These are phyloP conservation scores for Basidiobolus meristosporus DNA, from an alignment of 371 early-diverging fungal genomes.

Conservation along the genomic window DNA sequence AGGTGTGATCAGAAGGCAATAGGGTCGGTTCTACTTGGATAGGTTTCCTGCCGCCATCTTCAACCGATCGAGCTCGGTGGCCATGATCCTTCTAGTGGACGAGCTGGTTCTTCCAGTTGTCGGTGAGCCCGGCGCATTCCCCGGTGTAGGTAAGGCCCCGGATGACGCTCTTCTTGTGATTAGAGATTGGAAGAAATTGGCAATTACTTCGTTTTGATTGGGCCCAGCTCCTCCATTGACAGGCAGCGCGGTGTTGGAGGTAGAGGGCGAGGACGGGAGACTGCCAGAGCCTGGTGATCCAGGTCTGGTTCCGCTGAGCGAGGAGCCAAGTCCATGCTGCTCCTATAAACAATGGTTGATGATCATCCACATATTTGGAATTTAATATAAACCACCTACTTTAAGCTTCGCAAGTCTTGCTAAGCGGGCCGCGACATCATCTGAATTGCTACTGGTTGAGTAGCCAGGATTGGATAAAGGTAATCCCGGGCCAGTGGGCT, in stretches of 20 bases:
- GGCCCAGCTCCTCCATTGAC: slow-evolving; percentile 1
- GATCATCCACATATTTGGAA: slow-evolving; percentile 9
- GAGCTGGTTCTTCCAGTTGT: no score
- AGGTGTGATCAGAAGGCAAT: no score
- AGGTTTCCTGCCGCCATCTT: no score
- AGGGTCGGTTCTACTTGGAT: no score
- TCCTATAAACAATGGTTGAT: slow-evolving; percentile 15
- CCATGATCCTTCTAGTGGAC: no score
- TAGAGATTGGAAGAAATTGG: slow-evolving; percentile 76
- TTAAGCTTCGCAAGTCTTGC: slow-evolving; percentile 6
- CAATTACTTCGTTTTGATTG: slow-evolving; percentile 56
- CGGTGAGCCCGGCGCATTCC: no score
- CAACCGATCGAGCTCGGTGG: no score
- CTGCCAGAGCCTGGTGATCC: background rate
- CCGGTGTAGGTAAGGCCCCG: no score
- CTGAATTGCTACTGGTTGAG: background rate
- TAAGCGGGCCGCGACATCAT: slow-evolving; percentile 7
- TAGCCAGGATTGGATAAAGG: slow-evolving; percentile 4
- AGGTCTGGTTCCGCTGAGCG: background rate
- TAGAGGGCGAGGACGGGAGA: slow-evolving; percentile 4
- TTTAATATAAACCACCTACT: slow-evolving; percentile 7
- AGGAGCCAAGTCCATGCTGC: slow-evolving; percentile 4
- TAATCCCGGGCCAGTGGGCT: background rate
- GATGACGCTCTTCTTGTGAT: slow-evolving; percentile 9
- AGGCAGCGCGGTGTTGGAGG: slow-evolving; percentile 6